A percentile compares a stretch with the other conserved stretches of the same genome.
Conservation (phyloP, 495 filamentous ascomycete genomes). For the Parathielavia hyrcaniae region DNA sequence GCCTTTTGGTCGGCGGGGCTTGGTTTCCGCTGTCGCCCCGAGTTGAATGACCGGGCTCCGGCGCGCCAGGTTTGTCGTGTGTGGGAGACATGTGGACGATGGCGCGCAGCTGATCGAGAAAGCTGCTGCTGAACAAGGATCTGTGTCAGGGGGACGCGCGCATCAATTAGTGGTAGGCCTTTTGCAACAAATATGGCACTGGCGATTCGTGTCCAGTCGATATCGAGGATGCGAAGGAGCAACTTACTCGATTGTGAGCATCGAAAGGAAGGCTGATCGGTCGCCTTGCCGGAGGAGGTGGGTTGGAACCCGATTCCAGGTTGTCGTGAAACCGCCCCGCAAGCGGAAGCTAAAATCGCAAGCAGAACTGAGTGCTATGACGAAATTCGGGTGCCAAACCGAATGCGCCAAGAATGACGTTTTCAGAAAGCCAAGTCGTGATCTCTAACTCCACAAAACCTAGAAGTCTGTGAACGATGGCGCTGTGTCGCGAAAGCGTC, state of each 20-base stretch:
- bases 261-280: conserved; percentile 18
- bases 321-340: conserved; percentile 19
- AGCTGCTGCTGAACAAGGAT: conserved; percentile 29
- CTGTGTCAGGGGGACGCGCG: conserved; percentile 18
- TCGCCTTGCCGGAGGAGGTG: conserved; percentile 10
- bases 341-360: conserved; percentile 1
- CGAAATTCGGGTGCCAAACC: too few species aligned
- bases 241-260: conserved; percentile 33
- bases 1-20: conserved; percentile 2
- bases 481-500: conserved; percentile 5
- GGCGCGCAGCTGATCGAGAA: conserved; percentile 32
- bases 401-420: not conserved
- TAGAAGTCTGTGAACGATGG: not conserved
- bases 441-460: not conserved
- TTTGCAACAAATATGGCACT: not conserved
- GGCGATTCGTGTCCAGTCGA: not conserved
- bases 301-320: conserved; percentile 10
- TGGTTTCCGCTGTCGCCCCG: not conserved
- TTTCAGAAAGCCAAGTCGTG: too few species aligned
- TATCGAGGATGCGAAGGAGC: conserved; percentile 5
- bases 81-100: conserved; percentile 31
- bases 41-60: conserved; percentile 8
- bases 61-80: conserved; percentile 16
- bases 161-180: conserved; percentile 12
- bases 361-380: not conserved